These are phyloP conservation scores for Colletotrichum sp. DNA, from an alignment of 2,329 filamentous ascomycete species.

Conservation along the genomic window DNA sequence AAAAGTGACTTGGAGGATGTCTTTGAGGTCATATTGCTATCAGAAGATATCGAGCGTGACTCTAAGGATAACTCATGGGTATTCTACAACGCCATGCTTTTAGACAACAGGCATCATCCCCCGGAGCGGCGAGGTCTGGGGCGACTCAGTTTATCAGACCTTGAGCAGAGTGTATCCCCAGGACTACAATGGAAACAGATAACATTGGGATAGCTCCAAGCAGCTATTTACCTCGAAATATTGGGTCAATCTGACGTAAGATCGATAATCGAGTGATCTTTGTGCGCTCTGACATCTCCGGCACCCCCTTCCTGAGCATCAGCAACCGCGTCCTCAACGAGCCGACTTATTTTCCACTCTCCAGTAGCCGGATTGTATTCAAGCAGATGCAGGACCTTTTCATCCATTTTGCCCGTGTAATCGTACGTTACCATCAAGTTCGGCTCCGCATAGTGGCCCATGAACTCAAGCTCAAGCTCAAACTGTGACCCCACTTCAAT, in stretches of 20 bases:
- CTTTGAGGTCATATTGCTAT: not conserved
- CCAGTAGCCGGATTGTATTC: constrained; percentile 32
- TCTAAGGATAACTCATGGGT: not conserved
- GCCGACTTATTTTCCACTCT: constrained; percentile 25
- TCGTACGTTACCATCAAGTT: constrained; percentile 34
- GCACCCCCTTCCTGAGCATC: not conserved
- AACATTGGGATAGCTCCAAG: not conserved
- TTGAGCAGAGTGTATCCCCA: not conserved
- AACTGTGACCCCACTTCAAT: constrained; percentile 28
- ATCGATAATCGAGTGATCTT: not conserved
- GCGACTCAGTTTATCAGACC: not conserved
- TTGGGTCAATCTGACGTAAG: not conserved
- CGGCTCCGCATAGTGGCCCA: constrained; percentile 51
- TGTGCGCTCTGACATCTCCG: fast-evolving
- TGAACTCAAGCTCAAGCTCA: constrained; percentile 49
- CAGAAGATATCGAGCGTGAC: not conserved
- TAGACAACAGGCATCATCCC: not conserved
- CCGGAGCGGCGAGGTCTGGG: not conserved
- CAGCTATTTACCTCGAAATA: too few relatives aligned
- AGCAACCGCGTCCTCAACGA: not conserved
- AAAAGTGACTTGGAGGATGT: too few relatives aligned
- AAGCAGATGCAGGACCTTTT: constrained; percentile 27
- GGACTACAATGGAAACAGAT: not conserved
- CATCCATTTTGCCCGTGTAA: constrained; percentile 11
- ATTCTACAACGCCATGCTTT: not conserved